Base-by-base conservation (phyloP, 345 rosid species). In the Excoecaria agallocha region DNA sequence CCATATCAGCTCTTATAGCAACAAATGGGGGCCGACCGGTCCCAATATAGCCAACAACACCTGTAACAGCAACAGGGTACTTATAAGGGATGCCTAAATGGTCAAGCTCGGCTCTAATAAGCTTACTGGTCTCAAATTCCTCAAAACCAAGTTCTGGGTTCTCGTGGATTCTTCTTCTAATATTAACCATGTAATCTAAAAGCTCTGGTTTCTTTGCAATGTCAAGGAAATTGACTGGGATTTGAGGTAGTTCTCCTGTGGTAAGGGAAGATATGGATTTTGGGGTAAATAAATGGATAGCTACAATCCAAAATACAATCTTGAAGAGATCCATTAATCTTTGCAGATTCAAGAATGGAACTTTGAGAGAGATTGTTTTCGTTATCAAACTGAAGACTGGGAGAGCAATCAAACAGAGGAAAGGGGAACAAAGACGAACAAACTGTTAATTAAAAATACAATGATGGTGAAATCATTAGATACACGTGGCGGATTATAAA, bases 171-270 rank as follows among this genome's bases (percentile, higher is more conserved):
- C 12, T 66, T 13, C 80, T 77, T 72, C 80, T 58, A 13, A 72
- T 43, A 24, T 5, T 59, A 9, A 57, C 58, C 68, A 77, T 66
- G 15, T 62, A 77, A 67, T 85, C 81, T 54, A 49, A 54, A 22
- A 85, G 25, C 25, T 81, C 85, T 15, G 82, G 81, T 67, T 73
- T 80, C 59, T 71, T 84, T 3, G 88, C 89, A 11, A 61, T 46
- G 11, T 83, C 81, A 43, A 91, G 89, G 50, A 88, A 84, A 17
- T 78, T 72, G 35, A 1, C 19, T 0, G 92, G 85, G 50, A 54
- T 57, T 73, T 45, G 78, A 72, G 84, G 64, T 24, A 43, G 35
- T 50, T 71, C 79, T 50, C 79, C 70, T 20, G 74, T 69, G 74
- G 39, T 72, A 19, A 58, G 10, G 39, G 70, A 58, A 54, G 72